Evolutionary conservation across 164 flowering plant species (phyloP), one percentile per base, ranked within the genome.

Genomic region (Pachysandra terminalis): DNA sequence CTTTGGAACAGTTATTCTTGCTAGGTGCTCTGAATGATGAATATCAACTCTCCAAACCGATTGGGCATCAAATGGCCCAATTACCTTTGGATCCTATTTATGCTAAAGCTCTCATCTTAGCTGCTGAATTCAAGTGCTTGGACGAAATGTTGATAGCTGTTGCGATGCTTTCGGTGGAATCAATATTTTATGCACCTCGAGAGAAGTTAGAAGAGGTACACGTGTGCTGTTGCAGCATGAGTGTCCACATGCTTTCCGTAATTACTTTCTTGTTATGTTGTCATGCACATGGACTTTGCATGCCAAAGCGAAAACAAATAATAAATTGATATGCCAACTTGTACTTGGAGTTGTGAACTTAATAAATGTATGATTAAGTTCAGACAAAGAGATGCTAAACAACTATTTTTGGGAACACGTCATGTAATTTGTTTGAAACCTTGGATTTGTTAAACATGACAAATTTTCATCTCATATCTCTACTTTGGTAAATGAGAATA

Each of bases 101-200:
- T 81, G 83, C 99, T 19, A 92, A 87, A 79, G 90, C 97, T 77
- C 90, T 92, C 25, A 84, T 95, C 56, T 63, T 85, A 58, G 93
- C 97, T 35, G 83, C 81, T 72, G 82, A 87, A 49, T 90, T 87
- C 77, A 85, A 85, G 69, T 95, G 99, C 82, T 81, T 89, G 81
- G 90, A 90, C 80, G 99, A 95, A 74, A 95, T 95, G 97, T 73
- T 92, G 82, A 90, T 95, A 48, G 64, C 85, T 68, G 98, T 95
- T 73, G 85, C 99, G 23, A 86, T 92, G 96, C 96, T 95, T 57
- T 95, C 97, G 0, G 96, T 84, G 65, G 97, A 92, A 76, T 95
- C 98, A 16, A 89, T 90, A 21, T 92, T 89, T 78, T 92, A 85
- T 76, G 67, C 80, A 19, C 90, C 97, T 19, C 90, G 91, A 63